Base-by-base conservation (phyloP, 2,329 filamentous ascomycete genomes). In the Sarocladium kiliense region DNA sequence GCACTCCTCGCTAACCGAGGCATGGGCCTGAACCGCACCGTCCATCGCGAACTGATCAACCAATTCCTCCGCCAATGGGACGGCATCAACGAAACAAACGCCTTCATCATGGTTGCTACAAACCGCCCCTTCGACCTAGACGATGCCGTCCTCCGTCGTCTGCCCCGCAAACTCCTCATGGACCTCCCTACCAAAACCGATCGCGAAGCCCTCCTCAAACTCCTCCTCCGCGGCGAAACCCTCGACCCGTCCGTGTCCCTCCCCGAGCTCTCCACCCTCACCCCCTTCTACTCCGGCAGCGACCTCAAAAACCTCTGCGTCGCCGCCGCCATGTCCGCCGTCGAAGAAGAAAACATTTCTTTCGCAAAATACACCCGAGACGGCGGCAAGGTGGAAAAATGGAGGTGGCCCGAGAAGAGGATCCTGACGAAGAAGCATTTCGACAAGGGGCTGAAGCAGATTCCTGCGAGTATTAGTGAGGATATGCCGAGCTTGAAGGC, bases 11-110 rank as follows among this genome's bases (percentile, higher is more conserved):
- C 89, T 25, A 86, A 88, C 16, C 84, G 94, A 55, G 80, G 84
- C 59, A 81, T 82, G 37, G 77, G 80, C 23, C 79, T 80, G 57
- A 85, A 84, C 62, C 80, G 89, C 27, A 82, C 83, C 5, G 86
- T 82, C 1, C 89, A 95, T 62, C 84, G 92, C 51, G 93, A 97
- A 68, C 87, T 94, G 55, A 92, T 97, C 69, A 99, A 97, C 66
- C 93, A 99, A 71, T 97, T 97, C 69, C 76, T 99, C 51, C 88
- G 91, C 54, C 93, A 97, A 69, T 97, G 93, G 94, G 94, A 97
- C 63, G 94, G 94, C 11, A 87, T 97, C 77, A 77, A 77, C 54
- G 88, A 89, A 62, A 81, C 85, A 47, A 88, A 88, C 18, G 91
- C 93, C 2, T 97, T 99, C 68, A 93, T 99, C 70, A 97, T 99